A percentile compares a stretch with the other conserved stretches of the same genome.
Evolutionary conservation across 164 flowering plant species (phyloP).

Genomic region (Sedum album): DNA sequence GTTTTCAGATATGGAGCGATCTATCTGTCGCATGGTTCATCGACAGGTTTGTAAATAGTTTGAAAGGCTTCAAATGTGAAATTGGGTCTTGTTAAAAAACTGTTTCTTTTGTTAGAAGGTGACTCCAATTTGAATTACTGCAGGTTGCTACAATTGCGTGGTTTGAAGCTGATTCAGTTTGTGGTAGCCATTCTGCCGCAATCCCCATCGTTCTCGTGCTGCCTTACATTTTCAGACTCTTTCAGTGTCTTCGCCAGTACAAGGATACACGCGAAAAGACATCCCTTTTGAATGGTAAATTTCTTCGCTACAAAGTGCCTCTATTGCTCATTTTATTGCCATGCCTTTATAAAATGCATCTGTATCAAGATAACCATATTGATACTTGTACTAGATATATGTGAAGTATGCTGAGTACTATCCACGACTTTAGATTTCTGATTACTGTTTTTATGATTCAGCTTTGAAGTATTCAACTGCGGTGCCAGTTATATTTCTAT

Average conservation of each 20-base stretch:
- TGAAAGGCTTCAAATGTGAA: neutral
- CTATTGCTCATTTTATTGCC: neutral
- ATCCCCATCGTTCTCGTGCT: constrained; percentile 83
- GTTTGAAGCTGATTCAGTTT: constrained; percentile 99
- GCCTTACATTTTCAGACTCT: constrained; percentile 76
- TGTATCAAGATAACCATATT: neutral
- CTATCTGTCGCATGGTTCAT: constrained; percentile 92
- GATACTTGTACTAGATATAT: no score
- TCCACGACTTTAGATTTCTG: neutral
- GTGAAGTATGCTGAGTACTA: constrained; percentile 10
- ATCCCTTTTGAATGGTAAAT: constrained; percentile 64
- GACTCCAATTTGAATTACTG: neutral
- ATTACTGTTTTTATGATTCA: constrained; percentile 32
- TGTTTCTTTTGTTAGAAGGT: neutral
- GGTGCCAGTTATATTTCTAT: constrained; percentile 85
- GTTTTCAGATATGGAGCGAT: constrained; percentile 95
- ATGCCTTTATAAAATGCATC: no score
- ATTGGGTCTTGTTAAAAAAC: neutral
- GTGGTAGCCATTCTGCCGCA: constrained; percentile 92
- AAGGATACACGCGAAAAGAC: constrained; percentile 84
- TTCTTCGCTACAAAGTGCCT: neutral
- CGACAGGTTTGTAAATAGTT: constrained; percentile 56
- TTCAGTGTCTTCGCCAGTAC: constrained; percentile 92
- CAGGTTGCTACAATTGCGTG: constrained; percentile 99
- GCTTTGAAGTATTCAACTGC: constrained; percentile 94